A percentile compares a stretch with the other conserved stretches of the same genome.
Evolutionary conservation across 495 filamentous ascomycete genomes (phyloP).

Genomic region (Pseudomonodictys pantanalensis): DNA sequence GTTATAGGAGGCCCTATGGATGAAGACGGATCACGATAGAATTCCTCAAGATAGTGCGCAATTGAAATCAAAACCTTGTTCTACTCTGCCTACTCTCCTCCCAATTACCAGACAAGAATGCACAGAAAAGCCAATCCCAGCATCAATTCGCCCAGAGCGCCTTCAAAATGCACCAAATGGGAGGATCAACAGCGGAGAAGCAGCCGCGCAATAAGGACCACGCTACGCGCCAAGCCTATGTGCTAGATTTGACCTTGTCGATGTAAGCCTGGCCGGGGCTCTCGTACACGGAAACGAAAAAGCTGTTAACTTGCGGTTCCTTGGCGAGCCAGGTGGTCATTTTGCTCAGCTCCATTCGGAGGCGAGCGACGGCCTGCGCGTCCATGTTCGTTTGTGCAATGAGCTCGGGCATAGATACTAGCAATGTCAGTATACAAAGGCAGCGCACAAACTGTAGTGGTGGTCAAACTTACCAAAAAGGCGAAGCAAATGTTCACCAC

Average conservation of each 20-base stretch:
- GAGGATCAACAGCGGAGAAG: too few relatives aligned
- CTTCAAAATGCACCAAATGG: not conserved
- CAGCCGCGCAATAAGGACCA: not conserved
- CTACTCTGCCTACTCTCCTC: too few relatives aligned
- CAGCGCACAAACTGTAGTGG: not conserved
- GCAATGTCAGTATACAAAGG: not conserved
- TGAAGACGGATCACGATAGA: not conserved
- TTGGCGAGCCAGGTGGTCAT: slow-evolving; percentile 77
- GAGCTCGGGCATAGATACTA: slow-evolving; percentile 88
- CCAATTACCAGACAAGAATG: too few relatives aligned
- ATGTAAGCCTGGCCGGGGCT: slow-evolving; percentile 59
- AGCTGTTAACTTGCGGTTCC: slow-evolving; percentile 57
- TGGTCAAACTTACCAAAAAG: slow-evolving; percentile 76
- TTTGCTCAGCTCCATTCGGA: slow-evolving; percentile 81
- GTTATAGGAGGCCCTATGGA: not conserved
- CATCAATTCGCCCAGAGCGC: not conserved
- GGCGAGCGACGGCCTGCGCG: slow-evolving; percentile 74
- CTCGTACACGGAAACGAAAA: slow-evolving; percentile 78
- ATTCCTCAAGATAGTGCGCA: too few relatives aligned
- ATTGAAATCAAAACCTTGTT: too few relatives aligned
- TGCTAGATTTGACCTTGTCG: slow-evolving; percentile 46
- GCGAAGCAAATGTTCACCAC: slow-evolving; percentile 83
- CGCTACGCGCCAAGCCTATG: slow-evolving; percentile 4
- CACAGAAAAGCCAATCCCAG: not conserved
- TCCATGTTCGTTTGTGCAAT: slow-evolving; percentile 99